A percentile compares a stretch with the other conserved stretches of the same genome.
These are phyloP conservation scores for Tylopilus rubrobrunneus DNA, from an alignment of 768 basidiomycete species.

Conservation along the genomic window DNA sequence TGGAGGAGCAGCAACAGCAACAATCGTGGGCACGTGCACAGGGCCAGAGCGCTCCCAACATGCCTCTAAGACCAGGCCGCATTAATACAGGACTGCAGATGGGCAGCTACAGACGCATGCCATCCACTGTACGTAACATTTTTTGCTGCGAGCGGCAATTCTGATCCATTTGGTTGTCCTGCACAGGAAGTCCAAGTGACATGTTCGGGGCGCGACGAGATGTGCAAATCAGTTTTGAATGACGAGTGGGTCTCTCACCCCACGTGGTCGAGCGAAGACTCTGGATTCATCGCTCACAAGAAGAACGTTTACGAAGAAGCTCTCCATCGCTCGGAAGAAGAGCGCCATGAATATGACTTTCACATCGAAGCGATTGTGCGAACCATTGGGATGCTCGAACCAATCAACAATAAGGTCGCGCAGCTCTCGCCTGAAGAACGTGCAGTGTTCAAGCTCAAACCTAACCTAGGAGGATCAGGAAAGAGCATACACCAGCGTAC, in stretches of 20 bases:
- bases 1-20: slow-evolving; percentile 42
- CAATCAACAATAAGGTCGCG: slow-evolving; percentile 82
- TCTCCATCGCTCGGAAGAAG: slow-evolving; percentile 93
- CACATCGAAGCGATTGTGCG: slow-evolving; percentile 94
- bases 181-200: slow-evolving; percentile 77
- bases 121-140: slow-evolving; percentile 59
- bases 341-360: slow-evolving; percentile 98
- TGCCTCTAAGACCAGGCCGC: slow-evolving; percentile 46
- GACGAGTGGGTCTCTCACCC: slow-evolving; percentile 99
- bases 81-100: slow-evolving; percentile 68
- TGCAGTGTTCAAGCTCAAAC: slow-evolving; percentile 77
- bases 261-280: slow-evolving; percentile 91
- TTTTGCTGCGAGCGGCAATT: not conserved
- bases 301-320: slow-evolving; percentile 98
- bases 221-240: slow-evolving; percentile 94
- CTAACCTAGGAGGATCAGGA: slow-evolving; percentile 76
- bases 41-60: slow-evolving; percentile 35
- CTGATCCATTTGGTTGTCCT: not conserved
- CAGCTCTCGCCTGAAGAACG: slow-evolving; percentile 78
- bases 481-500: slow-evolving; percentile 92
- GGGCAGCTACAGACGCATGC: slow-evolving; percentile 89
- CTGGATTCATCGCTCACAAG: slow-evolving; percentile 84
- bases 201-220: slow-evolving; percentile 94
- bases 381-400: slow-evolving; percentile 88
- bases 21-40: slow-evolving; percentile 51